phyloP scores from a whole-genome alignment of 345 rosid genomes.

The Aethionema arabicum region DNA sequence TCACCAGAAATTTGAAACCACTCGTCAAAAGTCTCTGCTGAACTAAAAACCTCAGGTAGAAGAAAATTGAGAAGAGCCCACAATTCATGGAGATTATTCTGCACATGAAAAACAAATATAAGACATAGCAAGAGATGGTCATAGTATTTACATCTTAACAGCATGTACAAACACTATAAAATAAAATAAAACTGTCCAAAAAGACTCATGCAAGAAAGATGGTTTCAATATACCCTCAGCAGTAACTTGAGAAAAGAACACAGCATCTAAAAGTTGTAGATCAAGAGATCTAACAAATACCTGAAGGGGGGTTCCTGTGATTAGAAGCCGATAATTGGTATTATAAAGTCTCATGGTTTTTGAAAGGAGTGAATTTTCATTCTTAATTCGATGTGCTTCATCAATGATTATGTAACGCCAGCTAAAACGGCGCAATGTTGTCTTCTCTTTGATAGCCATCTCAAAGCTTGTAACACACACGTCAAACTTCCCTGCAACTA shows the following conservation, averaged over 20 bases:
- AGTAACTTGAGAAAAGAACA: neutral
- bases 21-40: constrained; percentile 99
- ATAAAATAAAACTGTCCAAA: constrained; percentile 1
- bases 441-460: constrained; percentile 94
- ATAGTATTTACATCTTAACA: constrained; percentile 1
- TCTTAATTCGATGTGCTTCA: constrained; percentile 96
- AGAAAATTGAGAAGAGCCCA: constrained; percentile 98
- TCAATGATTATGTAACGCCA: constrained; percentile 96
- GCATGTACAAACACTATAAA: constrained; percentile 9
- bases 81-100: constrained; percentile 98
- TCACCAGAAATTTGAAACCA: constrained; percentile 99
- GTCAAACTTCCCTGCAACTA: constrained; percentile 91
- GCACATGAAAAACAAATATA: constrained; percentile 32
- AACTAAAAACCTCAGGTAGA: constrained; percentile 93
- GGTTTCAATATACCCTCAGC: neutral
- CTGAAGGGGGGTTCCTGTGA: constrained; percentile 99
- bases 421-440: constrained; percentile 77
- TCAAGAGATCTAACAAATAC: constrained; percentile 41
- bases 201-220: constrained; percentile 17
- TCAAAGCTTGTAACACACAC: constrained; percentile 94
- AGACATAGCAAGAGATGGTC: constrained; percentile 9
- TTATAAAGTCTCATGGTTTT: constrained; percentile 90
- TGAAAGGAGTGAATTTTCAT: constrained; percentile 93
- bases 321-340: constrained; percentile 91
- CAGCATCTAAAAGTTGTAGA: neutral